Evolutionary conservation across 768 basidiomycete species (phyloP), one percentile per base, ranked within the genome.

Genomic region (Boletellus ananiceps): DNA sequence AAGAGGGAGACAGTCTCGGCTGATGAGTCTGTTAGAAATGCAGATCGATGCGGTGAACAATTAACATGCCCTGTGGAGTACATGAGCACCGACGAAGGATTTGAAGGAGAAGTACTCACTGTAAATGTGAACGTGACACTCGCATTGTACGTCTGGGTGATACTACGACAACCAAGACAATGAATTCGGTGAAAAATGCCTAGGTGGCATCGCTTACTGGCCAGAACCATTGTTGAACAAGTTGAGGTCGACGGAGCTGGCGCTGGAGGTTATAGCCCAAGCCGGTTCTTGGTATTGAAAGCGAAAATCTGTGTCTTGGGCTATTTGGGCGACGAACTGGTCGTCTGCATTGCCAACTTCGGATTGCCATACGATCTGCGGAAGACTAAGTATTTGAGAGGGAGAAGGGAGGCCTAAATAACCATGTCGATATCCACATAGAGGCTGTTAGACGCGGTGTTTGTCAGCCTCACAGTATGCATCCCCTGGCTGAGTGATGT

Each of bases 391-490:
- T 2, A 6, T 29, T 23, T 13, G 14, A 33, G 12, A 2, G 5
- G 1, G 16, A 2, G 19, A 25, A 7, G 23, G 8, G 36, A 32
- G n/a, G 44, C 3, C 15, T 36, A 9, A 45, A 42, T 46, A 32
- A 59, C 78, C 52, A 72, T 77, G 47, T 81, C 79, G 21, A 81
- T 61, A 54, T 78, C 80, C 39, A 81, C 56, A 39, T 61, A 67
- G 16, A 41, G 41, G 29, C 52, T 38, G 44, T 71, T 72, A 2
- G 63, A 57, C 23, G 74, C 66, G 5, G 63, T 70, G 35, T 67
- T 67, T 43, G 54, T 65, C 40, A 69, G 5, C 13, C 44, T 54
- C 6, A 79, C 62, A 0, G 60, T 61, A 51, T 81, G 80, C 25
- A 35, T 44, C 4, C 54, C 69, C 36, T 71, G 62, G 4, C 47